These are phyloP conservation scores for Knoxia roxburghii DNA, from an alignment of 257 asterid genomes.

Conservation along the genomic window DNA sequence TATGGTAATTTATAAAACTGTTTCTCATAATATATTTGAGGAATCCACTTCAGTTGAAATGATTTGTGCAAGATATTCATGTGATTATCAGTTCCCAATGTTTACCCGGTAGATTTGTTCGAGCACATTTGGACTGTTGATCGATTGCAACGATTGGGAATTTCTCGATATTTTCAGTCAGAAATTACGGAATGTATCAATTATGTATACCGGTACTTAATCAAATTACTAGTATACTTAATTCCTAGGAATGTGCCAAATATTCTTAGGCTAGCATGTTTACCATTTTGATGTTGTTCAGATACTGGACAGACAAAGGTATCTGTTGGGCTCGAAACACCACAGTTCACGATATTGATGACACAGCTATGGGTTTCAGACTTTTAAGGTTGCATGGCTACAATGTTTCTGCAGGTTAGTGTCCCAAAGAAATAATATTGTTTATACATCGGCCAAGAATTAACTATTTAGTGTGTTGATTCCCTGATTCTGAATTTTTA, in stretches of 20 bases:
- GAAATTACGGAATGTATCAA: constrained; percentile 62
- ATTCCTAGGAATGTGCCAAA: no score
- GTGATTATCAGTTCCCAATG: constrained; percentile 56
- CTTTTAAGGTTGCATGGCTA: constrained; percentile 79
- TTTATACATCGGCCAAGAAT: no score
- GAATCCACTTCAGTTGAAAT: neutral
- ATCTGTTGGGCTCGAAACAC: constrained; percentile 91
- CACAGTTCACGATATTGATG: constrained; percentile 69
- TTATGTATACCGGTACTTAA: constrained; percentile 50
- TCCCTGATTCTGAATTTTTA: no score
- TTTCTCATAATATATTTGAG: no score
- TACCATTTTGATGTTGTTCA: constrained; percentile 10
- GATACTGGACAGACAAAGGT: constrained; percentile 75
- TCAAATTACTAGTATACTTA: no score
- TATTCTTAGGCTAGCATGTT: no score
- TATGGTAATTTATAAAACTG: no score
- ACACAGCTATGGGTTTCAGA: constrained; percentile 95
- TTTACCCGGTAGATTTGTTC: constrained; percentile 91
- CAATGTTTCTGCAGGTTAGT: constrained; percentile 61
- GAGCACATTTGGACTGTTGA: constrained; percentile 85
- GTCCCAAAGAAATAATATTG: no score
- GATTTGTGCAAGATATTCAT: neutral
- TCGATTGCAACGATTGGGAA: constrained; percentile 67
- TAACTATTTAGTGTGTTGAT: no score
- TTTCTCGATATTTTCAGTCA: constrained; percentile 52